Conservation (phyloP, 345 rosid species). For the Brassica juncea region DNA sequence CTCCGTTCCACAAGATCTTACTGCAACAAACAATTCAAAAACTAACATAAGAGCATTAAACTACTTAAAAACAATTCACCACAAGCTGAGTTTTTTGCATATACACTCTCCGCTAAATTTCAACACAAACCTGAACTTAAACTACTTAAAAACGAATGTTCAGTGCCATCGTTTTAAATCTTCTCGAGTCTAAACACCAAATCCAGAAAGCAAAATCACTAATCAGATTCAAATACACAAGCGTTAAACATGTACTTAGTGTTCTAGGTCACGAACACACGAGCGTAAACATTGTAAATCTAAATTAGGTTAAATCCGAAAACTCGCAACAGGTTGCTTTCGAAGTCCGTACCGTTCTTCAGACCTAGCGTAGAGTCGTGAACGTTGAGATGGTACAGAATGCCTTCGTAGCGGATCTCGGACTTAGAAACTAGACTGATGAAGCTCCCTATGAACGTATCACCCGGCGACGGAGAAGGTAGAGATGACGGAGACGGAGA, state of each 20-base stretch:
- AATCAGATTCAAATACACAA: not conserved
- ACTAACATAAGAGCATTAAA: not conserved
- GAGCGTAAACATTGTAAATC: conserved; percentile 7
- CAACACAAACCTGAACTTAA: not conserved
- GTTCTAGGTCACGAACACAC: not conserved
- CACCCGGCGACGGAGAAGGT: conserved; percentile 38
- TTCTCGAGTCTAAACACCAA: not conserved
- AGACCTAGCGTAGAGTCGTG: conserved; percentile 51
- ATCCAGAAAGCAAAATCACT: conserved; percentile 6
- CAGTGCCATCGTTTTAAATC: not conserved
- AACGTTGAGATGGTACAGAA: conserved; percentile 46
- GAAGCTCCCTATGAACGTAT: conserved; percentile 47
- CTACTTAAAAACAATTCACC: no score
- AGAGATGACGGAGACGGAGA: conserved; percentile 19
- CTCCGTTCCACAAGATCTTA: conserved; percentile 64
- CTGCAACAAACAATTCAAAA: conserved; percentile 38
- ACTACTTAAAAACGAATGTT: not conserved
- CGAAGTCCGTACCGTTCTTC: conserved; percentile 44
- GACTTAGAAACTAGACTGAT: conserved; percentile 51
- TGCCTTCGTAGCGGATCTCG: conserved; percentile 57
- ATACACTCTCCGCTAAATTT: not conserved
- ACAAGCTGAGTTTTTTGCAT: not conserved
- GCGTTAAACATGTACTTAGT: not conserved
- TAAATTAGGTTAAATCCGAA: not conserved
- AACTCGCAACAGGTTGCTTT: conserved; percentile 7